phyloP scores from a whole-genome alignment of 805 yeast species.

The Kazachstania kunashirensis region DNA sequence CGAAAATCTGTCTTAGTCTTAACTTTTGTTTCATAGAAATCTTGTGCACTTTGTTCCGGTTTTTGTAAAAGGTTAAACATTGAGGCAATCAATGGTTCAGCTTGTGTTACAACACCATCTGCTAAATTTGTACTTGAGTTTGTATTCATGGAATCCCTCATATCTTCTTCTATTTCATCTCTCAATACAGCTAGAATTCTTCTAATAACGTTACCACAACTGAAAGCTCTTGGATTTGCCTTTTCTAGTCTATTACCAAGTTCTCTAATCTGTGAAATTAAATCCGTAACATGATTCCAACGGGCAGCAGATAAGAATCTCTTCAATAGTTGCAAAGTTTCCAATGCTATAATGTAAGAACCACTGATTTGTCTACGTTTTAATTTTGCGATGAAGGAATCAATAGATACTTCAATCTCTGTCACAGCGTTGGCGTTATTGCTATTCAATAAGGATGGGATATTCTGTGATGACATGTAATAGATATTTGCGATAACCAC shows the following conservation, averaged over 20 bases:
- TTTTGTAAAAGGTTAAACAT: conserved; percentile 82
- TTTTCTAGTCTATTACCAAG: conserved; percentile 61
- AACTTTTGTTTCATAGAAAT: conserved; percentile 5
- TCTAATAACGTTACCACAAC: conserved; percentile 84
- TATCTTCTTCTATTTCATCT: conserved; percentile 64
- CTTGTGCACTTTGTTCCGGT: conserved; percentile 21
- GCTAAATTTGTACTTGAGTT: conserved; percentile 5
- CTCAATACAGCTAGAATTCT: conserved; percentile 78
- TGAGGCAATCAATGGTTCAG: conserved; percentile 57
- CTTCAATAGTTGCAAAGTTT: conserved; percentile 77
- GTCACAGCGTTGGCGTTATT: conserved; percentile 6
- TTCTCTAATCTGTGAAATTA: conserved; percentile 59
- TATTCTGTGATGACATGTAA: conserved; percentile 9
- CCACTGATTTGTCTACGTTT: conserved; percentile 81
- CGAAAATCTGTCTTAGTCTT: conserved; percentile 50
- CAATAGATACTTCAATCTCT: conserved; percentile 35
- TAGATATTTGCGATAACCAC: background rate
- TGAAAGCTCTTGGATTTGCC: conserved; percentile 84
- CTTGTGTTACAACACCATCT: conserved; percentile 11
- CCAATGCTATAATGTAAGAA: conserved; percentile 73
- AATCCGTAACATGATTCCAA: conserved; percentile 71
- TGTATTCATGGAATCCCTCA: conserved; percentile 18
- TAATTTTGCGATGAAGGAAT: conserved; percentile 43
- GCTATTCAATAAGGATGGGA: conserved; percentile 3
- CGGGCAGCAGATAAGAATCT: conserved; percentile 82